Percentiles rank a stretch among this genome's conserved stretches.
These are phyloP conservation scores for Plasmodium sp. DNA, from an alignment of 169 alveolate species.

Conservation along the genomic window DNA sequence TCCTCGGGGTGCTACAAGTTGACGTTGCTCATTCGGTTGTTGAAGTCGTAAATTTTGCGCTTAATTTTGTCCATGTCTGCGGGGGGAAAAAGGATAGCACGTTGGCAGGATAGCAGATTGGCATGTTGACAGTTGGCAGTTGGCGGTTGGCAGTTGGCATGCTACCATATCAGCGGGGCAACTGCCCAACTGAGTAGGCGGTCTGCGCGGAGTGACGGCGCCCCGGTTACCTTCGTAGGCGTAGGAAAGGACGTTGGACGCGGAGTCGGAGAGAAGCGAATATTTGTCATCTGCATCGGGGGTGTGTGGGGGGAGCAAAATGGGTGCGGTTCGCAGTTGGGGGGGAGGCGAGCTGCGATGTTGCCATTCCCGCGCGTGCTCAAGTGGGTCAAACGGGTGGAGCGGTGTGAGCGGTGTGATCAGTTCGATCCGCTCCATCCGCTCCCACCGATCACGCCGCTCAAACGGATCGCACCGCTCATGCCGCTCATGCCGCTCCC, in stretches of 20 bases:
- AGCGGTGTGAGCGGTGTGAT: too few species aligned
- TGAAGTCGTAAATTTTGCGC: constrained; percentile 38
- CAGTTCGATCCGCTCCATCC: too few species aligned
- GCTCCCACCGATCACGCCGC: neutral
- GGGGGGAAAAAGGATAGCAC: neutral
- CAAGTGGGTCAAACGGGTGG: too few species aligned
- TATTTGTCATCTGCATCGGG: constrained; percentile 16
- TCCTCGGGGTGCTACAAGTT: neutral
- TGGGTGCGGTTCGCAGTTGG: neutral
- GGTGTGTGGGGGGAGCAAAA: neutral
- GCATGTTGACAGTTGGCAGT: too few species aligned
- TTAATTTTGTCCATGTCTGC: constrained; percentile 70
- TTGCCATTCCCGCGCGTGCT: neutral
- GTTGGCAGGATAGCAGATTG: neutral
- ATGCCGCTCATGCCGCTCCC: neutral
- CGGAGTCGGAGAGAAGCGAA: constrained; percentile 19
- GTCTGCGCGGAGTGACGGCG: neutral
- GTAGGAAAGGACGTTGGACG: constrained; percentile 28
- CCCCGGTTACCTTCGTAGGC: constrained; percentile 57
- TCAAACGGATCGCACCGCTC: neutral
- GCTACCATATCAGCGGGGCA: too few species aligned
- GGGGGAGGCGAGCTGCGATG: neutral
- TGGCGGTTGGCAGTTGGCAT: too few species aligned
- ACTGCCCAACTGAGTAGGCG: too few species aligned
- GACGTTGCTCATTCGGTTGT: constrained; percentile 23